A percentile compares a stretch with the other conserved stretches of the same genome.
Evolutionary conservation across 202 grass and related monocot species (phyloP).

Genomic region (Cymbopogon flexuosus): DNA sequence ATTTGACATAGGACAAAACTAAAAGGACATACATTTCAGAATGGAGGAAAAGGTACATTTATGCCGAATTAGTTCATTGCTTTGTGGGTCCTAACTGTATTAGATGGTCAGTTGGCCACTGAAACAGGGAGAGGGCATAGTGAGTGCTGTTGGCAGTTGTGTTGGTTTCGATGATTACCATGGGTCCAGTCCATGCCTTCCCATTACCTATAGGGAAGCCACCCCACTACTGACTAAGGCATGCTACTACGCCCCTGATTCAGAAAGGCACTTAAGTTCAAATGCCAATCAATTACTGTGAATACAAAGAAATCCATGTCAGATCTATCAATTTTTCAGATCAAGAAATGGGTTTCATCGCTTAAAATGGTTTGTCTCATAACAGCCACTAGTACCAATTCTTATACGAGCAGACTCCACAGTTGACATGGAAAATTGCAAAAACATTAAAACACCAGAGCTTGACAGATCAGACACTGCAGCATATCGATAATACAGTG

Average conservation of each 20-base stretch:
- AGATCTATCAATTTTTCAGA: neutral
- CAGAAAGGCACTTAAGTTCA: neutral
- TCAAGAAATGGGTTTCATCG: neutral
- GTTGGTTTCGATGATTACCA: neutral
- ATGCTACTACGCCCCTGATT: neutral
- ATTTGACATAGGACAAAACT: neutral
- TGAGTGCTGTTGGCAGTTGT: neutral
- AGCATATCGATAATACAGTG: neutral
- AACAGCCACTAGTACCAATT: neutral
- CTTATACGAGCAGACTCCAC: neutral
- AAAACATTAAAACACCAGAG: neutral
- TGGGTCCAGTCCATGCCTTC: neutral
- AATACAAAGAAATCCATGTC: neutral
- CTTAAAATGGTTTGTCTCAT: neutral
- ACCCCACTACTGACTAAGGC: neutral
- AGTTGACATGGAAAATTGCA: neutral
- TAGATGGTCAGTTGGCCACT: neutral
- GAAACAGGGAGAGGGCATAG: neutral
- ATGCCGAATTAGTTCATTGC: neutral
- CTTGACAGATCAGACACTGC: neutral
- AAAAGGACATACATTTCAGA: neutral
- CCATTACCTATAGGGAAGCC: neutral
- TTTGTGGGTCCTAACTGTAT: neutral
- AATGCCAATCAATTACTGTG: neutral
- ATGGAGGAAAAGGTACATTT: neutral